Base-by-base conservation (phyloP, 257 asterid species). In the Agastache rugosa region DNA sequence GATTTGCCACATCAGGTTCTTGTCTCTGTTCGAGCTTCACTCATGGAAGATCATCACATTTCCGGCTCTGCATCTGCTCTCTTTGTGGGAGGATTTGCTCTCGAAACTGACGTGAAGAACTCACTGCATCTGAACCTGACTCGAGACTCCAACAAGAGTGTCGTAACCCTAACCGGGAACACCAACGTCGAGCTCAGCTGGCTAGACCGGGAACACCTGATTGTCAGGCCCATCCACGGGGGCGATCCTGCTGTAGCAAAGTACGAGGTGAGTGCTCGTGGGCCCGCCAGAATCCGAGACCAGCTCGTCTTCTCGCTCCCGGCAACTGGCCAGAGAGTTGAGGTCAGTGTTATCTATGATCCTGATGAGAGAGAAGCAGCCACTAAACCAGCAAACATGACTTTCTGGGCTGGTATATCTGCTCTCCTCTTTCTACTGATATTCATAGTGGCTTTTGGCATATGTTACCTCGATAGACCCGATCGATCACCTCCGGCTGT, bases 41-140 rank as follows among this genome's bases (percentile, higher is more conserved):
- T 91, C 47, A 76, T 47, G 50, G 96, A 82, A 72, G 91, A 85
- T 60, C 73, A 72, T 19, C 77, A 73, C 27, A 14, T 88, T 70
- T 84, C 90, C 42, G 92, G 92, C 47, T 91, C 92, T 69, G 96
- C 92, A 23, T 87, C 97, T 31, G 93, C 93, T 42, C 87, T 84
- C 37, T 93, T 93, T 73, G 67, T 91, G 27, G 96, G 96, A 59
- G 98, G 96, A 22, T 93, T 93, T 73, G 6, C 80, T 39, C 86
- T 76, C 25, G 96, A 81, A 78, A 83, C 83, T 84, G 88, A 79
- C 54, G 82, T 80, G 47, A 77, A 83, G 56, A 77, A 78, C 61
- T 70, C 88, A 4, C 45, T 74, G 55, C 91, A 71, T 75, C 82
- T 93, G 42, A 89, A 84, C 77, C 81, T 93, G 39, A 84, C 96